Evolutionary conservation across 345 rosid genomes (phyloP).

Genomic region (Linum usitatissimum): DNA sequence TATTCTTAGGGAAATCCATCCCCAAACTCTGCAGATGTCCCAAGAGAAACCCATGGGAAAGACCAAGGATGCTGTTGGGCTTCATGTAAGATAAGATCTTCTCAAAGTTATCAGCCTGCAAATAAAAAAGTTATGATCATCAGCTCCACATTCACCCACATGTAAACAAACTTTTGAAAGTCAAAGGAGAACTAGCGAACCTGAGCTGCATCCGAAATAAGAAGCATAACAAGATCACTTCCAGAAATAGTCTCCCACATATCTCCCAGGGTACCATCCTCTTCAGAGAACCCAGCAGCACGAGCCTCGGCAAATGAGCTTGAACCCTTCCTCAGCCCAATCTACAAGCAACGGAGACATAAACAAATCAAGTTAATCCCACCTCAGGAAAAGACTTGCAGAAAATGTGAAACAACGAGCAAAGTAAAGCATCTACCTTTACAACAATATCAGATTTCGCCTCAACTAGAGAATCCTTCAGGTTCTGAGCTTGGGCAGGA

Average conservation of each 20-base stretch:
- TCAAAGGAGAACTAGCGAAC: constrained; percentile 20
- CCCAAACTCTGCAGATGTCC: constrained; percentile 74
- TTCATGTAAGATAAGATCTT: constrained; percentile 78
- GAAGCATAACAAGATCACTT: constrained; percentile 75
- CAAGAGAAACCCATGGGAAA: constrained; percentile 86
- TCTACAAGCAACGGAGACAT: constrained; percentile 23
- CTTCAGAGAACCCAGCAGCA: constrained; percentile 77
- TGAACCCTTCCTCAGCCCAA: constrained; percentile 87
- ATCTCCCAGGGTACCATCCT: constrained; percentile 76
- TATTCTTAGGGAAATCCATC: constrained; percentile 68
- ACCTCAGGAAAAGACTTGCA: not conserved
- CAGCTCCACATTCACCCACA: not conserved
- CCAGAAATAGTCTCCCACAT: constrained; percentile 80
- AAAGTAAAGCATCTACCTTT: constrained; percentile 36
- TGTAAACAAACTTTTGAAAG: not conserved
- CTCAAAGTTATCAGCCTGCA: constrained; percentile 82
- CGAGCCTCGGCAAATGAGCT: constrained; percentile 84
- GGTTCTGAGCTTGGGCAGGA: constrained; percentile 93
- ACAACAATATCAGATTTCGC: constrained; percentile 69
- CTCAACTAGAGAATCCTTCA: constrained; percentile 85
- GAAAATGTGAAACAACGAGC: not conserved
- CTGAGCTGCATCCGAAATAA: constrained; percentile 96
- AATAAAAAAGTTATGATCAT: not conserved
- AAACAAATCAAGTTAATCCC: not conserved
- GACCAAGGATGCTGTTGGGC: constrained; percentile 88